phyloP scores from a whole-genome alignment of 176 grass and related monocot genomes.

The Paspalum vaginatum region DNA sequence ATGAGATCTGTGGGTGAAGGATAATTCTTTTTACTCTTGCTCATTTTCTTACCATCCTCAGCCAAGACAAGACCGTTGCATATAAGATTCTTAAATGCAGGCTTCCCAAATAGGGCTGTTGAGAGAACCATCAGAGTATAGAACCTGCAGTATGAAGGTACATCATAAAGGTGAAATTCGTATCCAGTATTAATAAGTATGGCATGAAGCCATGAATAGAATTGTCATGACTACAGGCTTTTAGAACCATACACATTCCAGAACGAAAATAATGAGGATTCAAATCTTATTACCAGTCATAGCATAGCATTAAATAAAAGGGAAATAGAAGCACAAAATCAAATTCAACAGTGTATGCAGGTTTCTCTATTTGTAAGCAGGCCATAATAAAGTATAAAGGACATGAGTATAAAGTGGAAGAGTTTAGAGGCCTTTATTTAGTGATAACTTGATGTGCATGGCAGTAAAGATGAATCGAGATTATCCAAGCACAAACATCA shows the following conservation, averaged over 20 bases:
- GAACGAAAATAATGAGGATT: background rate
- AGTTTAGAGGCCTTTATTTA: background rate
- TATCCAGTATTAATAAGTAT: slow-evolving; percentile 26
- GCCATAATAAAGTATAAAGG: background rate
- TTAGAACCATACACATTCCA: slow-evolving; percentile 21
- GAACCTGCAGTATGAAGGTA: slow-evolving; percentile 65
- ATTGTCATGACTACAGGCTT: slow-evolving; percentile 5
- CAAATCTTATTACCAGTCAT: background rate
- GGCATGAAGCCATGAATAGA: background rate
- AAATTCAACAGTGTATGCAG: background rate
- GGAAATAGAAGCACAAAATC: background rate
- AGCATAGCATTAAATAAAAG: background rate
- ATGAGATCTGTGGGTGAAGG: slow-evolving; percentile 84
- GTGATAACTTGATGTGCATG: background rate
- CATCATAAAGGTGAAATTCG: slow-evolving; percentile 14
- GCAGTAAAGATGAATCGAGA: background rate
- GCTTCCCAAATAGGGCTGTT: slow-evolving; percentile 95
- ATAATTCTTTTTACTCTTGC: slow-evolving; percentile 98
- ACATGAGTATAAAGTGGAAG: background rate
- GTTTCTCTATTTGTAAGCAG: background rate
- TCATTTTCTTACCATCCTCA: slow-evolving; percentile 99
- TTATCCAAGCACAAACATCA: slow-evolving; percentile 25
- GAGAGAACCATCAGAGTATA: slow-evolving; percentile 98
- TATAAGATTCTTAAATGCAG: slow-evolving; percentile 98
- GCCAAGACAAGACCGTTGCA: slow-evolving; percentile 99